A percentile compares a stretch with the other conserved stretches of the same genome.
These are phyloP conservation scores for Camellia sinensis DNA, from an alignment of 148 eudicot genomes.

Conservation along the genomic window DNA sequence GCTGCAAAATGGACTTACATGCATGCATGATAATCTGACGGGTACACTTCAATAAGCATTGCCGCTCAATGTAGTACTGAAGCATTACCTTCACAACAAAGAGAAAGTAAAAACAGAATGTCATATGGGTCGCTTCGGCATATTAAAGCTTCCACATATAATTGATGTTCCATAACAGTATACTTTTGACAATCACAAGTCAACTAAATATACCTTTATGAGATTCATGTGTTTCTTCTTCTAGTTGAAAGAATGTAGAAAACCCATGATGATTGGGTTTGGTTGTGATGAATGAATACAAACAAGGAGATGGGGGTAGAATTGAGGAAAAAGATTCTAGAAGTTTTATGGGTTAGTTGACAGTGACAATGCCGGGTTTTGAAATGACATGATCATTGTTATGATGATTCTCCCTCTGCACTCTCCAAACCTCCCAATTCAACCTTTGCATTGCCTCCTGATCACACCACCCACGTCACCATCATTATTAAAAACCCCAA, in stretches of 20 bases:
- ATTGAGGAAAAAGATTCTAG: background rate
- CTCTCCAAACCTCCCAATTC: background rate
- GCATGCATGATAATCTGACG: conserved; percentile 73
- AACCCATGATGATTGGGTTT: background rate
- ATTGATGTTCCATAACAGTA: background rate
- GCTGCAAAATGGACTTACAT: conserved; percentile 46
- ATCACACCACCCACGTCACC: background rate
- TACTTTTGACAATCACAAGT: background rate
- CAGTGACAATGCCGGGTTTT: background rate
- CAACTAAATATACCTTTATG: background rate
- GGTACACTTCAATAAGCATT: conserved; percentile 92
- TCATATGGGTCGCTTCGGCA: conserved; percentile 1
- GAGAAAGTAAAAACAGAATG: background rate
- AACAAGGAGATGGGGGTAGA: background rate
- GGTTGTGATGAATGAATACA: background rate
- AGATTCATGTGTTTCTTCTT: background rate
- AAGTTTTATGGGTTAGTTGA: background rate
- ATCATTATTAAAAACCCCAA: background rate
- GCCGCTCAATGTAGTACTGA: conserved; percentile 89
- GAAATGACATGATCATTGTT: background rate
- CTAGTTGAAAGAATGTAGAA: background rate
- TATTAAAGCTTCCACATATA: background rate
- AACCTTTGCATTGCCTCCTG: background rate
- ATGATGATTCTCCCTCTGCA: background rate
- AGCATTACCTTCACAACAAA: conserved; percentile 59